Percentiles rank a stretch among this genome's conserved stretches.
These are phyloP conservation scores for Venturia effusa DNA, from an alignment of 2,329 filamentous ascomycete species.

Conservation along the genomic window DNA sequence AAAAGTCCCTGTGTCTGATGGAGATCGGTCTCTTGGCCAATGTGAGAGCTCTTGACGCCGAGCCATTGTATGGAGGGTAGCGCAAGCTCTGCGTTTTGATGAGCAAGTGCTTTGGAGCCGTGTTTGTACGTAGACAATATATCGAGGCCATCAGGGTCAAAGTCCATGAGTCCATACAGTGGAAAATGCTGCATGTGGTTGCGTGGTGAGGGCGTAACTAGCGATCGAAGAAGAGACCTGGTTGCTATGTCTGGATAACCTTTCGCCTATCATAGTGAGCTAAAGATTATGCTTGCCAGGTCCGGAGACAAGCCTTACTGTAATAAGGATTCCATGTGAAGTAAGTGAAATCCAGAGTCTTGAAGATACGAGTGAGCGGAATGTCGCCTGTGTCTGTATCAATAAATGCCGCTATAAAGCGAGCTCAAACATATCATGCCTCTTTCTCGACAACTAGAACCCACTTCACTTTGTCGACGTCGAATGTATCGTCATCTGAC, in stretches of 20 bases:
- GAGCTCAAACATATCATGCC: slow-evolving; percentile 27
- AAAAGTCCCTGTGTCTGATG: slow-evolving; percentile 33
- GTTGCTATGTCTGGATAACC: slow-evolving; percentile 71
- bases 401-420: neutral
- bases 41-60: slow-evolving; percentile 40
- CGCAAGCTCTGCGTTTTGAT: slow-evolving; percentile 40
- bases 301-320: slow-evolving; percentile 34
- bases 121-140: slow-evolving; percentile 66
- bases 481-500: slow-evolving; percentile 38
- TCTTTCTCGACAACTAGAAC: slow-evolving; percentile 73
- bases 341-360: slow-evolving; percentile 41
- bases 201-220: slow-evolving; percentile 38
- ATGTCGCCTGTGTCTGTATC: slow-evolving; percentile 51
- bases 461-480: slow-evolving; percentile 46
- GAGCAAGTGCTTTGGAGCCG: slow-evolving; percentile 51
- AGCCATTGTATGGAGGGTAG: slow-evolving; percentile 52
- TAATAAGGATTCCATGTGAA: slow-evolving; percentile 55
- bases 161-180: slow-evolving; percentile 58
- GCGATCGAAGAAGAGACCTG: slow-evolving; percentile 48
- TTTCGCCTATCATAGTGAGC: slow-evolving; percentile 49
- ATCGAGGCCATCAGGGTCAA: slow-evolving; percentile 63
- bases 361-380: slow-evolving; percentile 52
- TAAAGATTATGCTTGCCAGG: neutral
- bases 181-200: slow-evolving; percentile 34
- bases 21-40: slow-evolving; percentile 14